phyloP scores from a whole-genome alignment of 2,329 filamentous ascomycete species.

The Cladobotryum protrusum region DNA sequence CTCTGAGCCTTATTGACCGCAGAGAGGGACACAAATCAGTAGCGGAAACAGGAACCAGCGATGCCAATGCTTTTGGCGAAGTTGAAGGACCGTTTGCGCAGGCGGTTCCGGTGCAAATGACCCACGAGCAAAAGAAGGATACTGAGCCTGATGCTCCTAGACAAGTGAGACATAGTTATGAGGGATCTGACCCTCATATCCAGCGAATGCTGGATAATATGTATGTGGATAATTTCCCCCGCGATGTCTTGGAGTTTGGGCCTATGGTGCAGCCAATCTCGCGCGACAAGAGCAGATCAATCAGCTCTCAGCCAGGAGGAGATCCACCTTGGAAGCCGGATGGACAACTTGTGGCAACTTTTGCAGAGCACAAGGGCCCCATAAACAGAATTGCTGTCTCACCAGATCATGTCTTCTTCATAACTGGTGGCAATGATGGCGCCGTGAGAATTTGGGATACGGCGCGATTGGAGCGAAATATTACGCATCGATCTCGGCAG shows the following conservation, averaged over 20 bases:
- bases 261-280: slow-evolving; percentile 69
- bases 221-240: slow-evolving; percentile 66
- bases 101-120: slow-evolving; percentile 16
- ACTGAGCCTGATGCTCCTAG: slow-evolving; percentile 33
- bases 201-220: slow-evolving; percentile 74
- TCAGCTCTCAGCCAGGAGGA: slow-evolving; percentile 35
- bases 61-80: slow-evolving; percentile 53
- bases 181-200: slow-evolving; percentile 67
- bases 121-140: slow-evolving; percentile 19
- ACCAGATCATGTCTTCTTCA: slow-evolving; percentile 89
- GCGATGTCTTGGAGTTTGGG: slow-evolving; percentile 65
- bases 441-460: slow-evolving; percentile 92
- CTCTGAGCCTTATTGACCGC: slow-evolving; percentile 52
- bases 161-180: slow-evolving; percentile 69
- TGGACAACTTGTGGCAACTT: slow-evolving; percentile 77
- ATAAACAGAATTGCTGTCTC: slow-evolving; percentile 77
- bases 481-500: slow-evolving; percentile 79
- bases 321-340: slow-evolving; percentile 69
- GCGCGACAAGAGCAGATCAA: slow-evolving; percentile 45
- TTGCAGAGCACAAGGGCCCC: slow-evolving; percentile 78
- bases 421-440: slow-evolving; percentile 89
- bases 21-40: slow-evolving; percentile 53
- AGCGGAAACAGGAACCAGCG: slow-evolving; percentile 53
- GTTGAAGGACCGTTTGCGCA: slow-evolving; percentile 51
- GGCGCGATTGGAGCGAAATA: slow-evolving; percentile 80